Evolutionary conservation across 2,329 filamentous ascomycete species (phyloP).

Genomic region (Cadophora sp.): DNA sequence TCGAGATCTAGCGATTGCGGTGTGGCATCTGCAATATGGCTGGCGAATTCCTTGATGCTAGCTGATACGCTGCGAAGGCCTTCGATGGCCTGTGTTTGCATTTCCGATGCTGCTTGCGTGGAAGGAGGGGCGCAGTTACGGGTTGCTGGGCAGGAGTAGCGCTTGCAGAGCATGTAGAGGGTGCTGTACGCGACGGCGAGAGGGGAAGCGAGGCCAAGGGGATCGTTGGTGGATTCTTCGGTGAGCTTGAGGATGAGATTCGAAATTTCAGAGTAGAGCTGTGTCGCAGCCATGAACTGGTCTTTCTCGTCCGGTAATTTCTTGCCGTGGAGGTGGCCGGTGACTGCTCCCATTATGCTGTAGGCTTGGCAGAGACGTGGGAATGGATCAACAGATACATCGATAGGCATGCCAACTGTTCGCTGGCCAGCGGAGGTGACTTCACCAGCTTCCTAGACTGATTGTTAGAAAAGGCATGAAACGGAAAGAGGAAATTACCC

Average conservation of each 20-base stretch:
- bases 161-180: conserved; percentile 47
- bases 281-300: conserved; percentile 36
- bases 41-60: conserved; percentile 43
- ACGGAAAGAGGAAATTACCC: conserved; percentile 44
- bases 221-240: conserved; percentile 41
- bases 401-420: conserved; percentile 48
- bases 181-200: conserved; percentile 42
- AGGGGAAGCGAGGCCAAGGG: conserved; percentile 38
- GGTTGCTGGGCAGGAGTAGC: conserved; percentile 46
- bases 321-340: conserved; percentile 43
- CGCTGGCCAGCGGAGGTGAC: conserved; percentile 42
- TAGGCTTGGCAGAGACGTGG: conserved; percentile 55
- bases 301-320: conserved; percentile 33
- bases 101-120: conserved; percentile 38
- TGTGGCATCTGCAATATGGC: conserved; percentile 38
- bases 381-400: conserved; percentile 56
- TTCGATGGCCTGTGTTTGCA: conserved; percentile 47
- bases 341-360: conserved; percentile 47
- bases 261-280: conserved; percentile 40
- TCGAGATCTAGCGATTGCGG: conserved; percentile 39
- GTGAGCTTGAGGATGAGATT: conserved; percentile 37
- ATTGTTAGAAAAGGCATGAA: conserved; percentile 15
- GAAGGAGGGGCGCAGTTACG: conserved; percentile 8
- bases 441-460: conserved; percentile 48
- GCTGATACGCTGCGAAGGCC: conserved; percentile 45